Percentiles rank a stretch among this genome's conserved stretches.
Conservation (phyloP, 2,329 filamentous ascomycete species). For the Phaeosphaeria sp. region DNA sequence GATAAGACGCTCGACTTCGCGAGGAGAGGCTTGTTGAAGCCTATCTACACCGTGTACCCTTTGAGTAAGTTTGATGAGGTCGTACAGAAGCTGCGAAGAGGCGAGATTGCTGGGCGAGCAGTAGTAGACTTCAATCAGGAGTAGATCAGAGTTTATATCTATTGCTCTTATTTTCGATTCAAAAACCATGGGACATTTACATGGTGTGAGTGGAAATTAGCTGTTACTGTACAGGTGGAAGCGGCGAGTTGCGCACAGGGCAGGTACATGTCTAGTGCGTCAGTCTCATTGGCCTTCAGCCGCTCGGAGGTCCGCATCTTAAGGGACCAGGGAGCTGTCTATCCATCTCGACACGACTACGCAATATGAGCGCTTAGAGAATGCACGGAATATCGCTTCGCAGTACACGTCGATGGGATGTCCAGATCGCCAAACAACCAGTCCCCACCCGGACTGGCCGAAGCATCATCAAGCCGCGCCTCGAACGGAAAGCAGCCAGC, state of each 20-base stretch:
- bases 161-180: no score
- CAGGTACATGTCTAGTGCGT: slow-evolving; percentile 8
- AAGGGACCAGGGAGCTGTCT: slow-evolving; percentile 8
- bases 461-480: slow-evolving; percentile 55
- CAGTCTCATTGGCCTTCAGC: slow-evolving; percentile 23
- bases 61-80: slow-evolving; percentile 58
- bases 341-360: slow-evolving; percentile 3
- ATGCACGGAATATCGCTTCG: slow-evolving; percentile 26
- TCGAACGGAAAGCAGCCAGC: slow-evolving; percentile 42
- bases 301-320: slow-evolving; percentile 13
- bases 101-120: slow-evolving; percentile 60
- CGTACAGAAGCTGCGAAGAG: slow-evolving; percentile 57
- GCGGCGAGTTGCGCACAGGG: background rate
- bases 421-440: slow-evolving; percentile 46
- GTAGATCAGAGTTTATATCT: slow-evolving; percentile 21
- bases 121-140: slow-evolving; percentile 61
- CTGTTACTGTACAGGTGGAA: no score
- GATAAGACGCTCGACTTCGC: slow-evolving; percentile 58
- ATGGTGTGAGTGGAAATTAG: no score
- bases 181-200: no score
- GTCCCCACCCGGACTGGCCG: slow-evolving; percentile 45
- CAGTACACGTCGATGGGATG: slow-evolving; percentile 46
- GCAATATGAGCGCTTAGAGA: slow-evolving; percentile 32
- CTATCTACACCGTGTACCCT: slow-evolving; percentile 57
- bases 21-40: slow-evolving; percentile 56